Evolutionary conservation across 768 basidiomycete species (phyloP).

Genomic region (Lactifluus subvellereus): DNA sequence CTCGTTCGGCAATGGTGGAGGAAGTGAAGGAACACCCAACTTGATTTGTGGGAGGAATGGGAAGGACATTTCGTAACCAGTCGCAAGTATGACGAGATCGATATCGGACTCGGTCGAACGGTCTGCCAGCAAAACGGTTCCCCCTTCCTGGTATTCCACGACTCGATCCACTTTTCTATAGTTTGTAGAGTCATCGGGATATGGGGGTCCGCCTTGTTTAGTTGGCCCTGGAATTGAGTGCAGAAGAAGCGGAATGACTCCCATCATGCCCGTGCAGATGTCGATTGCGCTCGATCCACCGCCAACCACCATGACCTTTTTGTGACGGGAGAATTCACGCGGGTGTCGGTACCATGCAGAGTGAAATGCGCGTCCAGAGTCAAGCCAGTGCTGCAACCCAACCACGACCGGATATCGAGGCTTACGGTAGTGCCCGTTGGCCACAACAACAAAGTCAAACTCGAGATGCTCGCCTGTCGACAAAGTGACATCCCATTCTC

Average conservation of each 20-base stretch:
- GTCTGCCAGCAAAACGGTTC: conserved; percentile 54
- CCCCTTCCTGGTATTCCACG: conserved; percentile 37
- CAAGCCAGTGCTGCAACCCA: conserved; percentile 57
- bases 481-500: conserved; percentile 47
- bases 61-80: conserved; percentile 62
- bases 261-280: conserved; percentile 53
- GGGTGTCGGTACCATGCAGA: conserved; percentile 64
- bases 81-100: conserved; percentile 65
- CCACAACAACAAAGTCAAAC: conserved; percentile 66
- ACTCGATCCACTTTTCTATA: conserved; percentile 35
- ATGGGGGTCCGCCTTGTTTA: conserved; percentile 29
- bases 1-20: conserved; percentile 44
- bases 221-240: conserved; percentile 44
- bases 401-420: conserved; percentile 58
- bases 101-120: conserved; percentile 49
- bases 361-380: conserved; percentile 49
- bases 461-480: conserved; percentile 32
- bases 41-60: conserved; percentile 52
- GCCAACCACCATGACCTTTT: conserved; percentile 43
- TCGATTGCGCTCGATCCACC: conserved; percentile 62
- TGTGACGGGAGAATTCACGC: conserved; percentile 28
- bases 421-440: conserved; percentile 67
- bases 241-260: conserved; percentile 42
- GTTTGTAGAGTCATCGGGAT: conserved; percentile 17
- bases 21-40: conserved; percentile 36